phyloP scores from a whole-genome alignment of 352 stramenopile genomes.

The Phytopythium vexans region DNA sequence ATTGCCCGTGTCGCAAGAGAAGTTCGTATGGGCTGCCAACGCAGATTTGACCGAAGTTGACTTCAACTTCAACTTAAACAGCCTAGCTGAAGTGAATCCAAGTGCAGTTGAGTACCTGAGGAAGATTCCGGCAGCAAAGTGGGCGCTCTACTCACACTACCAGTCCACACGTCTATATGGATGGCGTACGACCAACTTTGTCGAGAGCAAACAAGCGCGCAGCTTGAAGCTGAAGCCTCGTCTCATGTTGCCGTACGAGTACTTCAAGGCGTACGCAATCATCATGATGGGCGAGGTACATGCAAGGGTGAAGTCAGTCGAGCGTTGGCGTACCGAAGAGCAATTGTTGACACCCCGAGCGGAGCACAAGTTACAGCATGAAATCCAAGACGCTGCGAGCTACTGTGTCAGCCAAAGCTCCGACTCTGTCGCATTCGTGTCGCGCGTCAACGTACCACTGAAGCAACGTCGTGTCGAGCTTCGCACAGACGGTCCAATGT shows the following conservation, averaged over 20 bases:
- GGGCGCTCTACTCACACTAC: constrained; percentile 11
- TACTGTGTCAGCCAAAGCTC: constrained; percentile 10
- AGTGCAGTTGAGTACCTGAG: constrained; percentile 1
- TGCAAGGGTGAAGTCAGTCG: neutral
- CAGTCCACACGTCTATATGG: neutral
- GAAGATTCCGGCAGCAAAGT: neutral
- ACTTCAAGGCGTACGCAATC: constrained; percentile 6
- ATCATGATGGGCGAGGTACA: constrained; percentile 7
- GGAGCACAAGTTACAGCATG: constrained; percentile 7
- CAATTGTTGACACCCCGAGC: constrained; percentile 7
- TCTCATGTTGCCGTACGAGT: constrained; percentile 9
- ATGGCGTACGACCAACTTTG: constrained; percentile 15
- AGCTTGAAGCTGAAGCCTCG: constrained; percentile 10
- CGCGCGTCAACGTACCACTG: neutral
- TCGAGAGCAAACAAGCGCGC: constrained; percentile 11
- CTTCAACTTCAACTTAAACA: constrained; percentile 2
- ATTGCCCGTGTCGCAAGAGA: constrained; percentile 8
- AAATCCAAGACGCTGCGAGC: constrained; percentile 3
- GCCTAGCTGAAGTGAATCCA: constrained; percentile 6
- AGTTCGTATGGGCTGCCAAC: constrained; percentile 13
- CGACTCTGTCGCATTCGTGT: constrained; percentile 8
- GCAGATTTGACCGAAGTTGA: neutral
- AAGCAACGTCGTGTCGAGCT: constrained; percentile 7
- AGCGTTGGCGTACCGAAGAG: neutral
- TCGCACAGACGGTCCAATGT: neutral